Base-by-base conservation (phyloP, 2,329 filamentous ascomycete species). In the Sclerotinia minor region DNA sequence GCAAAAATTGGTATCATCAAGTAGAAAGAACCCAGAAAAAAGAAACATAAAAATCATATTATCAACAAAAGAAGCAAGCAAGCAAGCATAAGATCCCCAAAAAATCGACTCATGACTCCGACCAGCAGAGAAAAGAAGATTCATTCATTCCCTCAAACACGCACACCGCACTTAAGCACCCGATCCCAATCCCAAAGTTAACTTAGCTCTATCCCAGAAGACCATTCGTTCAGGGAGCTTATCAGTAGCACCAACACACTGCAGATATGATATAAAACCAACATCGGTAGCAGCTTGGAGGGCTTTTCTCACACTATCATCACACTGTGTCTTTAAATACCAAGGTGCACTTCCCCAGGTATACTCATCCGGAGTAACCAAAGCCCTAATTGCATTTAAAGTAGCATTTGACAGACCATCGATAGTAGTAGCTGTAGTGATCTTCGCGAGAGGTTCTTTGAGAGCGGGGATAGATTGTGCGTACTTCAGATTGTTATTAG, bases 271-370 rank as follows among this genome's bases (percentile, higher is more conserved):
- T 67, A 79, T 70, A 79, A 82, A 89, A 0, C 84, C 86, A 0
- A 75, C 77, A 72, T 82, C 73, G 0, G 79, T 80, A 0, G 82
- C 75, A 19, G 71, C 69, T 57, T 74, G 78, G 65, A 89, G 74
- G 3, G 77, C 80, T 3, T 73, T 52, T 64, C 81, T 77, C 35
- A 85, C 79, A n/a, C 73, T 72, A 0, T 73, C 72, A 13, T 17
- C 13, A 74, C 87, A 90, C 75, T 88, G 80, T 0, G 80, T 84
- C 17, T 76, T 82, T 61, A 88, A 74, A 73, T 85, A 90, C 88
- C 88, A 90, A 9, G 85, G 83, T 2, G 83, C 87, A 19, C 81
- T 83, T 0, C 80, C 87, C 74, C 88, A 89, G 64, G 83, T 81
- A 69, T 83, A 83, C 29, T 81, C 76, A 63, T 83, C 81, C 0